Evolutionary conservation across 2,329 filamentous ascomycete species (phyloP).

Genomic region (Aureobasidium sp.): DNA sequence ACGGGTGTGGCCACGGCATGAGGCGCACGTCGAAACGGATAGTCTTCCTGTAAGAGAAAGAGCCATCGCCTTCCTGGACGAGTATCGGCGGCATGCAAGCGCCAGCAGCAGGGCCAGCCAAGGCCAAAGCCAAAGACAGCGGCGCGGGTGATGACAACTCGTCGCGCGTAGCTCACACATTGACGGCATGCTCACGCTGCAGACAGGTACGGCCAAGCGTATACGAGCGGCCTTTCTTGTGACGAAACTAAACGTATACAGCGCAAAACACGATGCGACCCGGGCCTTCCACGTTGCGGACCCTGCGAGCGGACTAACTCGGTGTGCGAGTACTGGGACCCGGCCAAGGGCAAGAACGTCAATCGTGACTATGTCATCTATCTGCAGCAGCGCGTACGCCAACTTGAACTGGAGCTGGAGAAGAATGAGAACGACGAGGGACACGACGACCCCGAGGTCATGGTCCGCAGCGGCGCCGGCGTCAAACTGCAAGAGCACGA

Average conservation of each 20-base stretch:
- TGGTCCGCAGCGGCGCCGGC: conserved; percentile 77
- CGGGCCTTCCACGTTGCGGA: conserved; percentile 79
- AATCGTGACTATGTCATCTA: conserved; percentile 87
- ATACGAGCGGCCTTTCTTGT: neutral
- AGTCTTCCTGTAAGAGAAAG: neutral
- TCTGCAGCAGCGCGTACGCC: conserved; percentile 76
- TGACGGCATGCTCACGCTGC: conserved; percentile 74
- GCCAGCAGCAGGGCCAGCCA: neutral
- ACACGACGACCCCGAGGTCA: conserved; percentile 65
- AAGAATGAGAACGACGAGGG: conserved; percentile 71
- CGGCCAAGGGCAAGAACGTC: conserved; percentile 74
- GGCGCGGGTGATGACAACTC: conserved; percentile 29
- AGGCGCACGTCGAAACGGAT: neutral
- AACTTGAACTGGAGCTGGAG: conserved; percentile 72
- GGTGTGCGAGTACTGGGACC: conserved; percentile 91
- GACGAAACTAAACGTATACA: conserved; percentile 29
- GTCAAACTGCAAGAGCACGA: conserved; percentile 72
- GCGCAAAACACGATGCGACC: conserved; percentile 95
- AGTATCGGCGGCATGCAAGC: conserved; percentile 4
- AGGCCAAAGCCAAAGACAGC: neutral
- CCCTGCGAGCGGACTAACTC: conserved; percentile 90
- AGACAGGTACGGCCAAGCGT: conserved; percentile 45
- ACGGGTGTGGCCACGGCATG: neutral
- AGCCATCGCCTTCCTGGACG: neutral
- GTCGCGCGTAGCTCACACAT: conserved; percentile 63